Conservation (phyloP, 441 rosid species). For the Raphanus hybrid region DNA sequence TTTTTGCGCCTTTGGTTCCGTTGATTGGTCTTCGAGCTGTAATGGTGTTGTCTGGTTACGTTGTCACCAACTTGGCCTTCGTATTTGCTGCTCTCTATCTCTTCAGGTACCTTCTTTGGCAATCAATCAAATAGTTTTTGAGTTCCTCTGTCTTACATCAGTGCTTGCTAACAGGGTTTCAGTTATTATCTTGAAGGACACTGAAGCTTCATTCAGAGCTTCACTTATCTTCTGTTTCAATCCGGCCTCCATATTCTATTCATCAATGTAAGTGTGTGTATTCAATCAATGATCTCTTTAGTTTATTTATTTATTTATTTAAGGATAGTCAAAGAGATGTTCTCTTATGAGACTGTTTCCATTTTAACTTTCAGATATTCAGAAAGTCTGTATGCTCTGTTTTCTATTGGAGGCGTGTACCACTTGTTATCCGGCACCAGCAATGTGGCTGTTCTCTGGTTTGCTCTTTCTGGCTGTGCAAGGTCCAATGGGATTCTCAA, state of each 20-base stretch:
- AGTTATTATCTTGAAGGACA: conserved; percentile 67
- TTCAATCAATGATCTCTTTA: too few relatives aligned
- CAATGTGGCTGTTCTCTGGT: conserved; percentile 69
- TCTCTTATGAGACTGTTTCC: too few relatives aligned
- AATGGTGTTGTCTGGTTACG: conserved; percentile 74
- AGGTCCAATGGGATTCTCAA: conserved; percentile 94
- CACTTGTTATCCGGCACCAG: conserved; percentile 64
- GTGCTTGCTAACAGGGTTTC: conserved; percentile 69
- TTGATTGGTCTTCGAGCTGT: conserved; percentile 80
- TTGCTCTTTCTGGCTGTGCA: conserved; percentile 85
- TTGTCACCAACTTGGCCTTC: conserved; percentile 72
- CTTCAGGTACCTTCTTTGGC: conserved; percentile 52
- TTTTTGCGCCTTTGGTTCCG: conserved; percentile 72
- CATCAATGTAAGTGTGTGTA: conserved; percentile 65
- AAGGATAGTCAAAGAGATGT: too few relatives aligned
- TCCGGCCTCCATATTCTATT: conserved; percentile 89
- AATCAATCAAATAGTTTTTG: neutral
- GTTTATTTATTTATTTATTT: neutral
- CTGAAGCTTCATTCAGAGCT: conserved; percentile 67
- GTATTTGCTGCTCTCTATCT: conserved; percentile 73
- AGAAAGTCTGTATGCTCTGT: conserved; percentile 79
- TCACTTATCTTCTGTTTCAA: conserved; percentile 83
- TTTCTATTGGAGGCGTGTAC: conserved; percentile 85
- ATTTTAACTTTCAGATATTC: conserved; percentile 60
- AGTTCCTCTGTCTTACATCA: conserved; percentile 26